Evolutionary conservation across 345 rosid genomes (phyloP), one percentile per base, ranked within the genome.

Genomic region (Citrus sp.): DNA sequence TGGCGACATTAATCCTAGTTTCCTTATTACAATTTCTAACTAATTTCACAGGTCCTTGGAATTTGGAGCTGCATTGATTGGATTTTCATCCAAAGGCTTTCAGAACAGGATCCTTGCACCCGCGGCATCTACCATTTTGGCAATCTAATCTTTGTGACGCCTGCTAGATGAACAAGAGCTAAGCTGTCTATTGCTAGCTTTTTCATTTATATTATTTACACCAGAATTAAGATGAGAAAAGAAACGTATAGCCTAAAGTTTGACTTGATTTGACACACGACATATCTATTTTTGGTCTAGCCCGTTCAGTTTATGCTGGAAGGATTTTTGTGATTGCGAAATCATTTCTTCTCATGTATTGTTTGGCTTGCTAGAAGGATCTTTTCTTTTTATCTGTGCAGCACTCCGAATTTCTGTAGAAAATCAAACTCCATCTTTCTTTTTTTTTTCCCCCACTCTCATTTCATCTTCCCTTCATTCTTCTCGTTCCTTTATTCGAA

Each of bases 221-320:
- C 35, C 28, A 21, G 68, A 78, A 75, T 80, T 73, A 56, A 51
- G 75, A 60, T 72, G 67, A 73, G 77, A 79, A 60, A 62, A 75
- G 70, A 28, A 58, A 42, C 64, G 67, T 49, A 77, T 67, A 72
- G 76, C 68, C 63, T 63, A 54, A 37, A 63, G 21, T 69, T 67
- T 78, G 61, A 46, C 59, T 2, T 51, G 35, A 4, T 34, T 75
- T 69, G 82, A 61, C 73, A 63, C 61, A 46, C 67, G 76, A 46
- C 28, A 60, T 77, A 34, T 75, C 67, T 13, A 55, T 56, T 73
- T 32, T 37, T 60, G 38, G 62, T 12, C 63, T 34, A 62, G 51
- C 38, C 35, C 25, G 14, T 10, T 42, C 49, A 42, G 49, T 2
- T 40, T 42, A 42, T 42, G 14, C 4, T 42, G 1, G 14, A 0